Conservation (phyloP, 352 stramenopile genomes). For the Globisporangium spinosum region DNA sequence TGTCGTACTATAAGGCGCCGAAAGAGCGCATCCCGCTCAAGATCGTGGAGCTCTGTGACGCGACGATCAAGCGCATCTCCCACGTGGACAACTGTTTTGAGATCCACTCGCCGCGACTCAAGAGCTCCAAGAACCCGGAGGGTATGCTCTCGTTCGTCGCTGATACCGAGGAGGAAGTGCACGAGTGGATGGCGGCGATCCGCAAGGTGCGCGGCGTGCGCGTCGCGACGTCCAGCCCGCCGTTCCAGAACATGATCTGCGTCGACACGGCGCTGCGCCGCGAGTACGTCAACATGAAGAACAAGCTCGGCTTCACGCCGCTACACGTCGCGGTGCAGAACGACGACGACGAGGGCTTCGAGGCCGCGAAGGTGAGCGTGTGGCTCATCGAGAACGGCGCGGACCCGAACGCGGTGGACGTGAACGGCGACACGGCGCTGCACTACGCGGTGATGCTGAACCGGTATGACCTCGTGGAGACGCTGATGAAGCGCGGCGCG, state of each 20-base stretch:
- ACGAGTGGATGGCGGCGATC: constrained; percentile 86
- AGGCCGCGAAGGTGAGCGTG: constrained; percentile 80
- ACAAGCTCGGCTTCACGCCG: constrained; percentile 78
- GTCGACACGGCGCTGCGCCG: constrained; percentile 76
- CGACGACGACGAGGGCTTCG: constrained; percentile 87
- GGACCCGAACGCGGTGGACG: constrained; percentile 71
- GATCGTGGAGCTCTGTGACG: constrained; percentile 81
- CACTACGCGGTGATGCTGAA: constrained; percentile 85
- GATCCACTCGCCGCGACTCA: constrained; percentile 77
- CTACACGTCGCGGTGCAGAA: constrained; percentile 84
- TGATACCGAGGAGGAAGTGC: constrained; percentile 78
- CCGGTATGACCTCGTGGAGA: constrained; percentile 78
- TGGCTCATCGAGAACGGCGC: constrained; percentile 88
- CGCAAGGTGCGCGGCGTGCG: constrained; percentile 82
- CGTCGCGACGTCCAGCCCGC: constrained; percentile 58
- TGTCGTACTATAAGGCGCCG: constrained; percentile 84
- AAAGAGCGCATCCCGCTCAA: constrained; percentile 84
- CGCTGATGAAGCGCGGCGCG: constrained; percentile 83
- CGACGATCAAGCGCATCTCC: constrained; percentile 76
- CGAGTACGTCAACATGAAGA: constrained; percentile 87
- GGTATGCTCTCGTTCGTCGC: constrained; percentile 83
- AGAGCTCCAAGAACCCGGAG: constrained; percentile 79
- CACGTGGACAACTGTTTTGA: constrained; percentile 86
- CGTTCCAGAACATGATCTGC: constrained; percentile 89
- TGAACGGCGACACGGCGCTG: constrained; percentile 81